Evolutionary conservation across 2,329 filamentous ascomycete genomes (phyloP).

Genomic region (Trichoderma cornu-damae): DNA sequence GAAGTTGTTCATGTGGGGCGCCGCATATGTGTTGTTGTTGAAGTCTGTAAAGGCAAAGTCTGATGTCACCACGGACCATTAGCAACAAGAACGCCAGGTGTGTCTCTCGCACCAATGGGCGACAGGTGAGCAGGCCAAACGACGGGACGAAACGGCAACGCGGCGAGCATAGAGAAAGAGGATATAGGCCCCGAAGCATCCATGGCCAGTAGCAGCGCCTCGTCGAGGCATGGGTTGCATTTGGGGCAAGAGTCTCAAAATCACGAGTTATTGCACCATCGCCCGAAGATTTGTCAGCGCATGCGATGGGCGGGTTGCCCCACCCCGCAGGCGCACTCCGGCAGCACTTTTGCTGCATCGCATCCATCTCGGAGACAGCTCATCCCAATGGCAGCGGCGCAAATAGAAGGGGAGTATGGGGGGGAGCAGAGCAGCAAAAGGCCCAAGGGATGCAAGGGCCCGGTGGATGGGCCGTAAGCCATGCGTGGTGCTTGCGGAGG

Average conservation of each 20-base stretch:
- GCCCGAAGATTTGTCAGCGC: slow-evolving; percentile 42
- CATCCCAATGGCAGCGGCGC: slow-evolving; percentile 7
- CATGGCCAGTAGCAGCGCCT: slow-evolving; percentile 11
- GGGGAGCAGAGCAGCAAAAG: slow-evolving; percentile 10
- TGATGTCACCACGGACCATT: slow-evolving; percentile 43
- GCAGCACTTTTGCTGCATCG: slow-evolving; percentile 26
- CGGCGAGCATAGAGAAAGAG: slow-evolving; percentile 3
- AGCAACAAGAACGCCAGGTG: neutral
- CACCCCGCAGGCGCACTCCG: slow-evolving; percentile 20
- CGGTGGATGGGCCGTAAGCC: neutral
- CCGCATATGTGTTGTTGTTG: slow-evolving; percentile 45
- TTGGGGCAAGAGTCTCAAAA: slow-evolving; percentile 24
- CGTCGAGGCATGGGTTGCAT: slow-evolving; percentile 4
- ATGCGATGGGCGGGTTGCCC: slow-evolving; percentile 20
- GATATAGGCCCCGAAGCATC: slow-evolving; percentile 8
- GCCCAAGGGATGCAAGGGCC: slow-evolving; percentile 3
- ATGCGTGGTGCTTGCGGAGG: slow-evolving; percentile 10
- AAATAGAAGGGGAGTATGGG: slow-evolving; percentile 8
- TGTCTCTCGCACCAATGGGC: neutral
- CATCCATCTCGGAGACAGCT: slow-evolving; percentile 8
- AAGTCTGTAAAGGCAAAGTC: slow-evolving; percentile 56
- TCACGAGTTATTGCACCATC: slow-evolving; percentile 62
- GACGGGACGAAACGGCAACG: neutral
- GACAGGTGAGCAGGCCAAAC: neutral
- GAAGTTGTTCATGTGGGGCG: slow-evolving; percentile 43